Conservation (phyloP, 2,329 filamentous ascomycete species). For the Penicillium sp. region DNA sequence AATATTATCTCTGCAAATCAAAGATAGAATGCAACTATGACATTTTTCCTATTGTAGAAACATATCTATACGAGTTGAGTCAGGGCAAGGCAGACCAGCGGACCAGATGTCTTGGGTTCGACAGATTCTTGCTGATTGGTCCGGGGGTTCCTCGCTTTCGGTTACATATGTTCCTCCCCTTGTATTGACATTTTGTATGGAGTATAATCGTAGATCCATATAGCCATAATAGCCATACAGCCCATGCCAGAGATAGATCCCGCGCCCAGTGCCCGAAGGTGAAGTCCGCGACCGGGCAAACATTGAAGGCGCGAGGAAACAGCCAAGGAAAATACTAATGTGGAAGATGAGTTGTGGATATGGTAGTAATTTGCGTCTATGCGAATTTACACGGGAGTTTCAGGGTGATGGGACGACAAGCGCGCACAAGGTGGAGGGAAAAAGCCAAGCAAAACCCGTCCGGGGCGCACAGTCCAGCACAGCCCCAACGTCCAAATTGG, state of each 20-base stretch:
- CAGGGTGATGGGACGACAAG: background rate
- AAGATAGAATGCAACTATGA: background rate
- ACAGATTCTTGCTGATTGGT: background rate
- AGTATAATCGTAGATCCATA: background rate
- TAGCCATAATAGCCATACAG: background rate
- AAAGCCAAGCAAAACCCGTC: constrained; percentile 4
- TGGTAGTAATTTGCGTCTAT: background rate
- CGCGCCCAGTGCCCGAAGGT: background rate
- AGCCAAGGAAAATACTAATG: background rate
- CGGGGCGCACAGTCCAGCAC: constrained; percentile 12
- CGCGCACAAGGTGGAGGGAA: background rate
- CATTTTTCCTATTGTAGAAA: background rate
- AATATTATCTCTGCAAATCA: background rate
- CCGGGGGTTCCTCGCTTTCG: background rate
- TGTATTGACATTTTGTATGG: background rate
- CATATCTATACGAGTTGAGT: constrained; percentile 7
- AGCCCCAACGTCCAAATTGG: background rate
- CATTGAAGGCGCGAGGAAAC: background rate
- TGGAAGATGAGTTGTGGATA: background rate
- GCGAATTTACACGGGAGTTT: background rate
- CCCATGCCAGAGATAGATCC: background rate
- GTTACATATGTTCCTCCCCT: background rate
- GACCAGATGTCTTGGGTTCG: background rate
- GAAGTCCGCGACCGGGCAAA: background rate
- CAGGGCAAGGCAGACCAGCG: constrained; percentile 4